Evolutionary conservation across 495 filamentous ascomycete genomes (phyloP), one percentile per base, ranked within the genome.

Genomic region (Hypoxylon trugodes): DNA sequence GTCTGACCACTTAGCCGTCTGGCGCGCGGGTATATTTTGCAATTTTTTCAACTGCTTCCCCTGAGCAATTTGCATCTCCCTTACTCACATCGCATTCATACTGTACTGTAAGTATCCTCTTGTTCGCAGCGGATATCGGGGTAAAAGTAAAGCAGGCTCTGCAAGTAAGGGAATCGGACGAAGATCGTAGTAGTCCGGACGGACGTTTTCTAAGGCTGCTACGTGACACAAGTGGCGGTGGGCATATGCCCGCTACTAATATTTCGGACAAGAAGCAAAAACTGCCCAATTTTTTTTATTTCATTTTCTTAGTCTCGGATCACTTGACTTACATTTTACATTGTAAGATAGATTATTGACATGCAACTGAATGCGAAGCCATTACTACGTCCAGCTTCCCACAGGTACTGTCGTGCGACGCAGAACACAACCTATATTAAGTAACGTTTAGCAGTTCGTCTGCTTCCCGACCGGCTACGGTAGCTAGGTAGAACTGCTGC

Each of bases 1-100:
- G 35, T 16, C 53, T 32, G 25, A 45, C 41, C 41, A 15, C 40
- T 62, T 52, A 69, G 69, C 70, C 70, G 63, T 67, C 70, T 72
- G 61, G 67, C 70, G 70, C 70, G 70, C 70, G 70, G 67, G 55
- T 70, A n/a, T n/a, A 67, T 65, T 56, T 52, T 38, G 40, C n/a
- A 41, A 24, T 28, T 40, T 25, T 18, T 38, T 24, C 21, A 6
- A 1, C 21, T 42, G 36, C 28, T 51, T 8, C 36, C 18, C 43
- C 24, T 15, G 24, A 16, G 15, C 12, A 24, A 7, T 37, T 30
- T 13, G 46, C 4, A 32, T 10, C 32, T 15, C 56, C 37, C 25
- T 43, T 59, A 13, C 37, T 59, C 40, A 50, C 49, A 30, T 19
- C n/a, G n/a, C n/a, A 43, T 25, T 42, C n/a, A n/a, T n/a, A n/a